Evolutionary conservation across 2,329 filamentous ascomycete species (phyloP), one percentile per base, ranked within the genome.

Genomic region (Thermothelomyces thermophilus): DNA sequence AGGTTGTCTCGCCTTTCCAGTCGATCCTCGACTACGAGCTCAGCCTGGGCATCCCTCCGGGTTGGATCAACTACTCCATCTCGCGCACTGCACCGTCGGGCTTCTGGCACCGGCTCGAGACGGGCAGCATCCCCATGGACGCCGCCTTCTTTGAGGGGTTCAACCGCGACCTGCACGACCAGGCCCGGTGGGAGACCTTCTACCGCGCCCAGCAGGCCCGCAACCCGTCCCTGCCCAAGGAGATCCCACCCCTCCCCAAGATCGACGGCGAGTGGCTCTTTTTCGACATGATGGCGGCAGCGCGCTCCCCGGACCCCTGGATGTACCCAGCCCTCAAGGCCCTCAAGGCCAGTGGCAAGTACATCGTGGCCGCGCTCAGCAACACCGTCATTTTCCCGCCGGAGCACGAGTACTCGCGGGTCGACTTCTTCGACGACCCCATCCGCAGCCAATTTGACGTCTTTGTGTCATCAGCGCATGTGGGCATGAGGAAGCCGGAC

Each of bases 1-100:
- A 95, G 90, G 89, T 96, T 48, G 74, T 86, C 20, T 96, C 90
- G 1, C 93, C 93, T 9, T 90, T 98, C 63, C 89, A 95, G 71
- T 83, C 87, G 2, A 97, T 98, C 61, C 76, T 95, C 50, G 86
- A 95, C 69, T 96, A 96, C 66, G 93, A 97, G 66, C 71, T 83
- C 47, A 72, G 77, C 53, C 74, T 87, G 50, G 76, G 76, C 35
- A 91, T 97, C 43, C 91, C 90, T 1, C 76, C 82, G 3, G 91
- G 90, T 63, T 97, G 90, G 84, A 77, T 97, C 60, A 97, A 97
- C 72, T 84, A 86, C 70, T 86, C 86, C 59, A 93, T 97, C 63
- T 89, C 88, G 46, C 79, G 79, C 60, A 83, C 85, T 2, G 80
- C 84, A 0, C 90, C 89, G 2, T 70, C 82, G 57, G 93, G 93